These are phyloP conservation scores for Auriscalpium microsporum DNA, from an alignment of 768 basidiomycete species.

Conservation along the genomic window DNA sequence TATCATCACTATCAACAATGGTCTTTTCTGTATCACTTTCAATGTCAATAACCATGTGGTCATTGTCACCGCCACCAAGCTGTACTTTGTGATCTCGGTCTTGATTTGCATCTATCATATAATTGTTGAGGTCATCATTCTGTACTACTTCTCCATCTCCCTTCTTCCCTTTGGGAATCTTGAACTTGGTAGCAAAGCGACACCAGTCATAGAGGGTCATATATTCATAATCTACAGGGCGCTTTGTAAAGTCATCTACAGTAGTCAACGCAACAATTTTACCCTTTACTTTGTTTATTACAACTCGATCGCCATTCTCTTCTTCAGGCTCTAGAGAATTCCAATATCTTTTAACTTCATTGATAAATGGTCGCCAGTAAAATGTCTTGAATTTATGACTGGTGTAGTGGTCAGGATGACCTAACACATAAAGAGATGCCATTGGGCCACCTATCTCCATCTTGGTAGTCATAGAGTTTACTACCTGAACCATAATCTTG, in stretches of 20 bases:
- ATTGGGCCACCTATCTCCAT: conserved; percentile 31
- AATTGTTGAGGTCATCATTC: background rate
- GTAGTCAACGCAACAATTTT: conserved; percentile 17
- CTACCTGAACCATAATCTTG: conserved; percentile 27
- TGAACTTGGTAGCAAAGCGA: background rate
- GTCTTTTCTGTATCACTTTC: too few relatives aligned
- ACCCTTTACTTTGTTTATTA: conserved; percentile 7
- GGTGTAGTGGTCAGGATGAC: conserved; percentile 32
- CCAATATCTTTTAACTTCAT: conserved; percentile 17
- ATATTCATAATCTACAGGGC: conserved; percentile 13
- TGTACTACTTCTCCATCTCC: too few relatives aligned
- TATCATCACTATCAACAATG: too few relatives aligned
- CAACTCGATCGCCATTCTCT: conserved; percentile 7
- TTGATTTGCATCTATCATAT: background rate
- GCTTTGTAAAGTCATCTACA: conserved; percentile 27
- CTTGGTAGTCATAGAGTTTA: conserved; percentile 28
- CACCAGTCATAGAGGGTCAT: conserved; percentile 24
- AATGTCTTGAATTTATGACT: conserved; percentile 26
- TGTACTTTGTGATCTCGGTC: background rate
- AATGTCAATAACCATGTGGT: too few relatives aligned
- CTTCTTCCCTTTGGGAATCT: background rate
- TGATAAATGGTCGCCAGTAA: conserved; percentile 27
- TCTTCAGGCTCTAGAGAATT: background rate
- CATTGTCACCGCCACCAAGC: too few relatives aligned
- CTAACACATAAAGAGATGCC: conserved; percentile 27